Conservation (phyloP, 2,329 filamentous ascomycete genomes). For the Aspergillus puulaauensis region DNA sequence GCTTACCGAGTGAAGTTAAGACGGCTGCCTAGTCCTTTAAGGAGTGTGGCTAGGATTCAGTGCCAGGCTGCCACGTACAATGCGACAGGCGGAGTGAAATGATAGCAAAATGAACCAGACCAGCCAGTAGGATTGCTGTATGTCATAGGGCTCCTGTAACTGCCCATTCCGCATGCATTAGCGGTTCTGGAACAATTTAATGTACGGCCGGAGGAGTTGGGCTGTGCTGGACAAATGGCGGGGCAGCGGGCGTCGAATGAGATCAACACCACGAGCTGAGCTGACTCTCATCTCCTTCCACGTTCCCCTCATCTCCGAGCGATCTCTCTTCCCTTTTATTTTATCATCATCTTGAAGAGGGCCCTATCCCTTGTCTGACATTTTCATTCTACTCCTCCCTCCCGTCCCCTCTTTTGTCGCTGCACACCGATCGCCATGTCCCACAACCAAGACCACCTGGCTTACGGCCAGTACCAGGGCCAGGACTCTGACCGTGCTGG, state of each 20-base stretch:
- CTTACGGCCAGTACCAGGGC: conserved; percentile 54
- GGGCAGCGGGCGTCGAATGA: conserved; percentile 7
- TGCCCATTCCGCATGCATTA: background rate
- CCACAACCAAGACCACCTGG: conserved; percentile 51
- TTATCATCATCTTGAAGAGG: background rate
- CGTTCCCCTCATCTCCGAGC: conserved; percentile 6
- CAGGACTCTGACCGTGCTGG: conserved; percentile 32
- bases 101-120: background rate
- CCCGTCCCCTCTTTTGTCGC: background rate
- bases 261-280: background rate
- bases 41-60: conserved; percentile 12
- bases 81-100: background rate
- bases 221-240: conserved; percentile 5
- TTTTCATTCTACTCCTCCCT: background rate
- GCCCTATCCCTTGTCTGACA: background rate
- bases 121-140: background rate
- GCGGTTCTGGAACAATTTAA: background rate
- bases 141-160: background rate
- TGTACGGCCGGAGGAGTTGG: background rate
- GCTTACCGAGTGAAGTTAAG: background rate
- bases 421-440: conserved; percentile 29
- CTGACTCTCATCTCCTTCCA: background rate
- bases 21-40: background rate
- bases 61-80: conserved; percentile 4
- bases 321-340: background rate